Base-by-base conservation (phyloP, 352 stramenopile species). In the Achlya hypogyna region DNA sequence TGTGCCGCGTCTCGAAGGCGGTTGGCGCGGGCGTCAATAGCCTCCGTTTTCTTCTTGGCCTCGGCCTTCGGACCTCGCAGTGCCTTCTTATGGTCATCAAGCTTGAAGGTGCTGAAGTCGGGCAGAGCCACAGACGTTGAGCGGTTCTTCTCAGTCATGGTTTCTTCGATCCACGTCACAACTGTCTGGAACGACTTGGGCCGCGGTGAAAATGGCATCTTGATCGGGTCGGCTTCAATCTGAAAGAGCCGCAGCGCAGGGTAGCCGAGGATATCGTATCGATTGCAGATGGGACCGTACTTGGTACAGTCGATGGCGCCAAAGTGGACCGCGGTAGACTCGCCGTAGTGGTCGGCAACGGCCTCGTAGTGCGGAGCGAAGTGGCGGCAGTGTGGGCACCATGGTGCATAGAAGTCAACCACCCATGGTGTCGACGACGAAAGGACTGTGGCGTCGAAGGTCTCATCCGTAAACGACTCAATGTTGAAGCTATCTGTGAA, bases 331-430 rank as follows among this genome's bases (percentile, higher is more conserved):
- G 65, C 72, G 29, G 76, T 69, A 18, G 74, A 79, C 18, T 77
- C 74, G 20, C 73, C 76, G 58, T 93, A 91, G 40, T 91, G 87
- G 8, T 72, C 76, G 23, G 79, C 81, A 25, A 93, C 71, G 53
- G 79, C 82, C 47, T 93, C 86, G 72, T 76, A 84, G 51, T 85
- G 75, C 5, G 86, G 84, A 49, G 86, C 86, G 43, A 95, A 90
- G 31, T 87, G 59, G 62, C 78, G 78, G 66, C 84, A 95, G 68
- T 95, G 86, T 27, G 81, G 81, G 65, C 86, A 95, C 86, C 84
- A 93, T 8, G 86, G 82, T 40, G 86, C 77, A 71, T 95, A 95
- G 65, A 91, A 95, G 66, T 95, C 84, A 29, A 95, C 75, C 43
- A 92, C 53, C 84, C 84, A 93, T n/a, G n/a, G n/a, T n/a, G n/a